Percentiles rank a stretch among this genome's conserved stretches.
phyloP scores from a whole-genome alignment of 2,329 filamentous ascomycete species.

The Penicillium sp. region DNA sequence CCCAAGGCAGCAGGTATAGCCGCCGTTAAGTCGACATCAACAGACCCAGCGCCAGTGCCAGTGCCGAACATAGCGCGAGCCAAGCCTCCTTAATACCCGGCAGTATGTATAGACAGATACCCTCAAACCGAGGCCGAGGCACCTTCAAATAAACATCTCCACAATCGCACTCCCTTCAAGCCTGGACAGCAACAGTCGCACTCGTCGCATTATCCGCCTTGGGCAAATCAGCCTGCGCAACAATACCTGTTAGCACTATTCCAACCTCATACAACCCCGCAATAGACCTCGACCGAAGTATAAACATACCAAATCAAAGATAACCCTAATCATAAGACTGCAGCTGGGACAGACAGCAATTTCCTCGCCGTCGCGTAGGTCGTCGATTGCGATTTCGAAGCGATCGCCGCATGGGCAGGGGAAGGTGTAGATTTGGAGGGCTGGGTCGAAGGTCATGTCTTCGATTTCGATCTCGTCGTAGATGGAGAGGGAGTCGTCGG shows the following conservation, averaged over 20 bases:
- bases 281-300: not conserved
- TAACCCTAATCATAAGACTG: conserved; percentile 93
- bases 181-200: conserved; percentile 47
- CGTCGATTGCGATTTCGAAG: conserved; percentile 86
- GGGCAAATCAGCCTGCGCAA: conserved; percentile 57
- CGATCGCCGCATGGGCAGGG: conserved; percentile 97
- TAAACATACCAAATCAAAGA: conserved; percentile 77
- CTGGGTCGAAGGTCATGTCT: conserved; percentile 90
- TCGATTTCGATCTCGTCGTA: conserved; percentile 99
- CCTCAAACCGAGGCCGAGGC: not conserved
- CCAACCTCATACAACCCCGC: not conserved
- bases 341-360: conserved; percentile 98
- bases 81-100: not conserved
- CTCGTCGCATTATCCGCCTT: conserved; percentile 48
- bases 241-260: conserved; percentile 16
- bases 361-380: conserved; percentile 86
- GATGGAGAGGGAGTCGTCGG: conserved; percentile 72
- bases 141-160: not conserved
- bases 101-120: not conserved
- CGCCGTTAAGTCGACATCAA: not conserved
- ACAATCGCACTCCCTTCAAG: conserved; percentile 35
- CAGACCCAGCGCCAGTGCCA: too few species aligned
- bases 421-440: conserved; percentile 88
- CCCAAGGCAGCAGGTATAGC: too few species aligned
- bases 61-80: not conserved